phyloP scores from a whole-genome alignment of 139 green algal species.

The Coccomyxa sp. region DNA sequence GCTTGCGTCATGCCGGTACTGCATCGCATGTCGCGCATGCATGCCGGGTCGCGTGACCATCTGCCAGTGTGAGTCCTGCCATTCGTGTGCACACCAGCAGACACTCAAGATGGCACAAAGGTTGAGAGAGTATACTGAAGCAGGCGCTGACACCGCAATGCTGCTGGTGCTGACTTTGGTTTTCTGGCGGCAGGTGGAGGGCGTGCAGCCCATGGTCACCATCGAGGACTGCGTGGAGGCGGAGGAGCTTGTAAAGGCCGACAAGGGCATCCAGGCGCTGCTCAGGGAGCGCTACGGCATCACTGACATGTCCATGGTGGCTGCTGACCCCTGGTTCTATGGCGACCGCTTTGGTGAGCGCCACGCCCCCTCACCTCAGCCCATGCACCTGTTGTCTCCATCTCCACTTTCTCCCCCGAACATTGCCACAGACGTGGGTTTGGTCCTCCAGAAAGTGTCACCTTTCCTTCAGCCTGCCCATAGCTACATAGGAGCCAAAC shows the following conservation, averaged over 20 bases:
- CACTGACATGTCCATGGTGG: constrained; percentile 47
- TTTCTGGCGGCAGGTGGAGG: constrained; percentile 41
- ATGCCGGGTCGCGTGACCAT: too few relatives aligned
- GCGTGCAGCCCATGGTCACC: constrained; percentile 60
- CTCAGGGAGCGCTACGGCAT: constrained; percentile 65
- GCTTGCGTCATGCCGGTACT: too few relatives aligned
- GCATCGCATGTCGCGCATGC: too few relatives aligned
- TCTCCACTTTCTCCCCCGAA: too few relatives aligned
- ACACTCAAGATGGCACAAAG: neutral
- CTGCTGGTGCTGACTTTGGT: neutral
- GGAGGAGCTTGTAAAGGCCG: constrained; percentile 55
- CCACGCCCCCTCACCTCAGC: neutral
- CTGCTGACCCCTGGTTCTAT: constrained; percentile 64
- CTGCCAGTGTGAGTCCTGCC: neutral
- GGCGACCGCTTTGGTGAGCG: constrained; percentile 13
- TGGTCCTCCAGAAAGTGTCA: too few relatives aligned
- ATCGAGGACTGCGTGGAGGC: constrained; percentile 63
- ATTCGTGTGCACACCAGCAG: neutral
- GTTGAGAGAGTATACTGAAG: neutral
- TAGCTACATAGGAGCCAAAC: too few relatives aligned
- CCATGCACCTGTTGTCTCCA: neutral
- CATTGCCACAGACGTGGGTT: too few relatives aligned
- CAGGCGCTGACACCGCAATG: too few relatives aligned
- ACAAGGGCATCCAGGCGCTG: constrained; percentile 35
- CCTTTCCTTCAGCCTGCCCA: too few relatives aligned